Evolutionary conservation across 148 eudicot species (phyloP).

Genomic region (Euryodendron excelsum): DNA sequence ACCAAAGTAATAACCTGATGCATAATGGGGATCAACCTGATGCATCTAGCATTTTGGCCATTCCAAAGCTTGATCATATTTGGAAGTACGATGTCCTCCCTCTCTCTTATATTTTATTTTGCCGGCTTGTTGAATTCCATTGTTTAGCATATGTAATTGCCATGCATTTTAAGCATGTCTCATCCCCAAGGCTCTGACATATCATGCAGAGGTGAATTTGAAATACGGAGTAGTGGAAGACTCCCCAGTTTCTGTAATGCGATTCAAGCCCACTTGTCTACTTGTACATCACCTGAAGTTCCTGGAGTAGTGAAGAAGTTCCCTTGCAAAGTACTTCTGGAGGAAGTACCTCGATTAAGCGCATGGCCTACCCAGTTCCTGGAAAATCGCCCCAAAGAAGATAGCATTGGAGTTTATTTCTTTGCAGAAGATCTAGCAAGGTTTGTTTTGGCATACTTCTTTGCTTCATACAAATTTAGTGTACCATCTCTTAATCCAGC

Average conservation of each 20-base stretch:
- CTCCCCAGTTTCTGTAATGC: slow-evolving; percentile 29
- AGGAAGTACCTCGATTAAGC: slow-evolving; percentile 65
- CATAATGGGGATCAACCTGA: background rate
- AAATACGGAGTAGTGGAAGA: slow-evolving; percentile 55
- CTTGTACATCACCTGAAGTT: slow-evolving; percentile 35
- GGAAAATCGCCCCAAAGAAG: slow-evolving; percentile 58
- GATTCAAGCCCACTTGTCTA: slow-evolving; percentile 50
- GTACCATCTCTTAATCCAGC: background rate
- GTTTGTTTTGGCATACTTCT: slow-evolving; percentile 14
- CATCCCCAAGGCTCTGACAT: background rate
- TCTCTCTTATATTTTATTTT: background rate
- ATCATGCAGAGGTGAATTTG: slow-evolving; percentile 74
- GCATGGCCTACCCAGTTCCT: slow-evolving; percentile 82
- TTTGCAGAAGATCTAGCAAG: slow-evolving; percentile 52
- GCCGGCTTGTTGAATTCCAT: background rate
- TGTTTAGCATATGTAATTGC: background rate
- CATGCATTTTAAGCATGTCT: slow-evolving; percentile 4
- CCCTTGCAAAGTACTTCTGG: slow-evolving; percentile 47
- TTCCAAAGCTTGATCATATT: slow-evolving; percentile 36
- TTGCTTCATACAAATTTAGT: too few relatives aligned
- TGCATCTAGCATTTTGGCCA: slow-evolving; percentile 19
- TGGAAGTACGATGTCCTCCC: slow-evolving; percentile 43
- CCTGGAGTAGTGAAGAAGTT: slow-evolving; percentile 56
- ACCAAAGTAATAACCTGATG: background rate
- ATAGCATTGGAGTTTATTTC: slow-evolving; percentile 49